These are phyloP conservation scores for Parascedosporium putredinis DNA, from an alignment of 2,329 filamentous ascomycete species.

Conservation along the genomic window DNA sequence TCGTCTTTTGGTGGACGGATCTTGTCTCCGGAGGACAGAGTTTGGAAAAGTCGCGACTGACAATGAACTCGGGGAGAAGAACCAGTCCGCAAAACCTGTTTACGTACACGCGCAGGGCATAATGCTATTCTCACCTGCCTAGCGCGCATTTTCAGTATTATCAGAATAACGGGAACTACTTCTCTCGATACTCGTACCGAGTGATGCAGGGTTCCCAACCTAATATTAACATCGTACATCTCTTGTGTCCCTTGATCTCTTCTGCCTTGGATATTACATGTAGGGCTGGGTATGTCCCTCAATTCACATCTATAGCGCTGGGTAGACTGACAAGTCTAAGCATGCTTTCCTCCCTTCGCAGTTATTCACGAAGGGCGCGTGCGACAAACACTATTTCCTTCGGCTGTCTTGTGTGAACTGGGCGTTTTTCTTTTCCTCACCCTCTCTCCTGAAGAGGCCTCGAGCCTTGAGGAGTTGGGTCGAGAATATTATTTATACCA, in stretches of 20 bases:
- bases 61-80: background rate
- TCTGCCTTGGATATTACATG: no score
- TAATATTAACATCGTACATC: background rate
- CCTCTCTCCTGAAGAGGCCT: no score
- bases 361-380: no score
- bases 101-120: background rate
- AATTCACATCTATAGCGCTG: no score
- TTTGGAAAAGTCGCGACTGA: background rate
- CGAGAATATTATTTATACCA: no score
- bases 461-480: no score
- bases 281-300: no score
- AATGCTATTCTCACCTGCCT: slow-evolving; percentile 1
- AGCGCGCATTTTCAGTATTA: slow-evolving; percentile 1
- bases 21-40: background rate
- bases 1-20: background rate
- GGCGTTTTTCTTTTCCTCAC: no score
- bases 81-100: background rate
- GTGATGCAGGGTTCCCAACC: background rate
- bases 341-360: no score
- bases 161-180: background rate
- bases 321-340: no score
- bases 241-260: background rate
- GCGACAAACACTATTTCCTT: no score
- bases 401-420: no score
- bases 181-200: background rate